A percentile compares a stretch with the other conserved stretches of the same genome.
phyloP scores from a whole-genome alignment of 179 eudicot genomes.

The Spinacia oleracea region DNA sequence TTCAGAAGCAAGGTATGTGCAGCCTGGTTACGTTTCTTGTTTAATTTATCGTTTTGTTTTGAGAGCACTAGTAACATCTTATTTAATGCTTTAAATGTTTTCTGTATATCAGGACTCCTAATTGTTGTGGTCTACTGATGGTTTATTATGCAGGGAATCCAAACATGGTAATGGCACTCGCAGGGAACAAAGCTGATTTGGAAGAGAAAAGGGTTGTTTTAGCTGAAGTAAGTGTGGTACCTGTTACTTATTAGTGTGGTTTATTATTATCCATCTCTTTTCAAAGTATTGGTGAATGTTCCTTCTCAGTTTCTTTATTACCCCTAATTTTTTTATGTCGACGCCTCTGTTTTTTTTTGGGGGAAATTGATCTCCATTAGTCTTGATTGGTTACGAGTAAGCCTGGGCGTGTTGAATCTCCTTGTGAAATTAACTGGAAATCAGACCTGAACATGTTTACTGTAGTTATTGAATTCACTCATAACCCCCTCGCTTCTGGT shows the following conservation, averaged over 20 bases:
- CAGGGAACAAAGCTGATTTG: slow-evolving; percentile 87
- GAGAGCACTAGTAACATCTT: neutral
- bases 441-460: neutral
- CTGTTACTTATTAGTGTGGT: neutral
- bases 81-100: neutral
- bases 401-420: neutral
- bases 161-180: slow-evolving; percentile 92
- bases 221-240: slow-evolving; percentile 58
- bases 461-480: neutral
- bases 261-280: neutral
- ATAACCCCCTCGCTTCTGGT: neutral
- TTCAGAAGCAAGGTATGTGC: slow-evolving; percentile 86
- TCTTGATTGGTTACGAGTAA: neutral
- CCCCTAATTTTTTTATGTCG: neutral
- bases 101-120: neutral
- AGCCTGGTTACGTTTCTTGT: neutral
- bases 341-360: neutral
- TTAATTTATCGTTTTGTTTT: slow-evolving; percentile 10
- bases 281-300: neutral
- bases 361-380: neutral
- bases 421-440: neutral
- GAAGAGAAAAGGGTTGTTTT: slow-evolving; percentile 76
- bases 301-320: neutral
- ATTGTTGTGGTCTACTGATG: slow-evolving; percentile 13
- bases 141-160: slow-evolving; percentile 68